Evolutionary conservation across 768 basidiomycete genomes (phyloP).

Genomic region (Tulasnella sp.): DNA sequence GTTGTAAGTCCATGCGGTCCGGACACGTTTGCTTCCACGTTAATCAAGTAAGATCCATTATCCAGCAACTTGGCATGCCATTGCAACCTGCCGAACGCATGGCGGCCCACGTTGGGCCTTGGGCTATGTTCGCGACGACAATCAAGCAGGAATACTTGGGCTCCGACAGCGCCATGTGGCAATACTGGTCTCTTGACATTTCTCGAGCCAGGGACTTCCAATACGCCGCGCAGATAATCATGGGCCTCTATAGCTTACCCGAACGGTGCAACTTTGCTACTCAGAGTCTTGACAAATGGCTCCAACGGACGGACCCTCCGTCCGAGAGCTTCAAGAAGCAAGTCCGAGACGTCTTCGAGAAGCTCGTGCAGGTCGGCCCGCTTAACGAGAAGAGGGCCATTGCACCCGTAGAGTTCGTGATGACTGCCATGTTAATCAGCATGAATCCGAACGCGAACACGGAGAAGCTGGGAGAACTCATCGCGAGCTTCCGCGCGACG

Average conservation of each 20-base stretch:
- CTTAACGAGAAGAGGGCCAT: slow-evolving; percentile 47
- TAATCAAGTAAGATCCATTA: neutral
- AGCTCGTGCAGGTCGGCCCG: slow-evolving; percentile 48
- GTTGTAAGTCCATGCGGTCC: slow-evolving; percentile 5
- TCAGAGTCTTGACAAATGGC: slow-evolving; percentile 50
- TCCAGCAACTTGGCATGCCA: slow-evolving; percentile 21
- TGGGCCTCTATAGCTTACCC: slow-evolving; percentile 47
- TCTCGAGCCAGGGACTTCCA: slow-evolving; percentile 57
- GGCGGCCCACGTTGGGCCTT: slow-evolving; percentile 58
- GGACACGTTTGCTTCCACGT: slow-evolving; percentile 35
- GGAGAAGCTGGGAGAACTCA: slow-evolving; percentile 1
- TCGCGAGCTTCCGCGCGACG: slow-evolving; percentile 15
- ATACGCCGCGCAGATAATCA: slow-evolving; percentile 54
- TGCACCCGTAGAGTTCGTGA: slow-evolving; percentile 66
- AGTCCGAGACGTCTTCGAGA: slow-evolving; percentile 46
- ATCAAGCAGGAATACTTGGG: slow-evolving; percentile 49
- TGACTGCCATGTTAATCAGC: slow-evolving; percentile 54
- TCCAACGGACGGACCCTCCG: slow-evolving; percentile 44
- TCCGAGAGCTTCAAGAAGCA: slow-evolving; percentile 37
- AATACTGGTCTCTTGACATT: slow-evolving; percentile 43
- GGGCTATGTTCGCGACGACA: slow-evolving; percentile 57
- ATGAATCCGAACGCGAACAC: slow-evolving; percentile 30
- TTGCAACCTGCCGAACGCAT: slow-evolving; percentile 52
- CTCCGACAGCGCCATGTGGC: slow-evolving; percentile 27
- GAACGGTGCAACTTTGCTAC: slow-evolving; percentile 36